Base-by-base conservation (phyloP, 768 basidiomycete species). In the Cyathus striatus region DNA sequence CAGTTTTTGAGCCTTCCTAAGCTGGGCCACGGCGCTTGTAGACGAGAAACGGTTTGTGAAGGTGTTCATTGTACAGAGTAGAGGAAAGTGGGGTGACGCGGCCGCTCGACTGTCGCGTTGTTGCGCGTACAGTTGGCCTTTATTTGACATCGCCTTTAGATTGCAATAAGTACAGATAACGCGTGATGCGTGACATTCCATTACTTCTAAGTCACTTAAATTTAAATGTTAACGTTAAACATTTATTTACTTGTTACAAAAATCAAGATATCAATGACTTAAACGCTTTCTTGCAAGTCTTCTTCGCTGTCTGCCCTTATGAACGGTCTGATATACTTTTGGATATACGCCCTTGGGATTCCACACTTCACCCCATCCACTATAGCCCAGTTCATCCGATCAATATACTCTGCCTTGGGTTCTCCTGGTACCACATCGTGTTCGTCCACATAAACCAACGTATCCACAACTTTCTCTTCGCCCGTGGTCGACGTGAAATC, bases 31-130 rank as follows among this genome's bases (percentile, higher is more conserved):
- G 10, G 78, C 63, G 43, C 72, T 69, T 12, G 76, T 76, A n/a
- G 77, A 70, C 22, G 83, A 75, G 57, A 78, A 90, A 30, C 78
- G 75, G 50, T 79, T 72, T 40, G 76, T 75, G 55, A 90, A 74
- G 47, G 72, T 65, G 69, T 90, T 85, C 86, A 90, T 88, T 68
- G 60, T 74, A 62, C 59, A 53, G 49, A 47, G 41, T 41, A 38
- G 47, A 30, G 13, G 41, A 44, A 25, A 38, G 44, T 36, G 48
- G 63, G 68, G 55, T 72, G 70, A 72, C 70, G 71, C 71, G 70
- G 61, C 67, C 62, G n/a, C n/a, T n/a, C n/a, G n/a, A n/a, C n/a
- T n/a, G n/a, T n/a, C n/a, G 63, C 61, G 63, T 67, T 62, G 59
- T 61, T 60, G 59, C 62, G 62, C 63, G 59, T 60, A 50, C 54